Conservation (phyloP, 495 filamentous ascomycete species). For the Articulospora tetracladia region DNA sequence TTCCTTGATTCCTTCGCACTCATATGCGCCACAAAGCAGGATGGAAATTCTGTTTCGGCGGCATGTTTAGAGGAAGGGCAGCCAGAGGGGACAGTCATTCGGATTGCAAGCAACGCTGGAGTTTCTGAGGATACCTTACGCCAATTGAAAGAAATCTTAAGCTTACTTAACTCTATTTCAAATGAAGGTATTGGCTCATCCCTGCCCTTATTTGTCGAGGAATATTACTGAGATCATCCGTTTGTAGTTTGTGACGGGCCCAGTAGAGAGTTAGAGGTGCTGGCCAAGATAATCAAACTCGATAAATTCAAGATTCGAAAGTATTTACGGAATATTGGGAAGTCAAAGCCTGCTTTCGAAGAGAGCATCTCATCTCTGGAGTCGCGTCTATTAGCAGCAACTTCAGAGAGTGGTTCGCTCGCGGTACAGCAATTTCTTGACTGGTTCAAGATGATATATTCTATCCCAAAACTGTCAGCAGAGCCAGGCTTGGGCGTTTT, state of each 20-base stretch:
- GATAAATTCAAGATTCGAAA: constrained; percentile 22
- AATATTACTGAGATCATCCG: not conserved
- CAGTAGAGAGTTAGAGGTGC: constrained; percentile 6
- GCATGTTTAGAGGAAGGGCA: constrained; percentile 18
- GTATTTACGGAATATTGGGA: constrained; percentile 12
- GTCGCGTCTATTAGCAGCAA: not conserved
- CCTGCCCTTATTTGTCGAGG: not conserved
- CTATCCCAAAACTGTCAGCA: constrained; percentile 2
- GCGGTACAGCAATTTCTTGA: constrained; percentile 14
- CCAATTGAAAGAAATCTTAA: constrained; percentile 1
- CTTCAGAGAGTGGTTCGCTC: not conserved
- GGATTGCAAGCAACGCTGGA: constrained; percentile 20
- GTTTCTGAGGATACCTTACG: constrained; percentile 10
- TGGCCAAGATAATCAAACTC: constrained; percentile 17
- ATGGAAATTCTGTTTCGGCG: constrained; percentile 15
- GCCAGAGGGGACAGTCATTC: constrained; percentile 18
- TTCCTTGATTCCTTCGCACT: constrained; percentile 24
- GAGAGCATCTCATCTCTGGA: constrained; percentile 2
- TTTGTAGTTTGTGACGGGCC: constrained; percentile 1
- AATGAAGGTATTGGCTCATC: constrained; percentile 4
- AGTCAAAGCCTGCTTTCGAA: constrained; percentile 1
- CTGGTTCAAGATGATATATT: constrained; percentile 8
- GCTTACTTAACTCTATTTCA: constrained; percentile 6
- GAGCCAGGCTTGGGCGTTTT: constrained; percentile 3
- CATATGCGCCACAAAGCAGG: constrained; percentile 16